phyloP scores from a whole-genome alignment of 2,329 filamentous ascomycete genomes.

The Xylariomycetidae sp. region DNA sequence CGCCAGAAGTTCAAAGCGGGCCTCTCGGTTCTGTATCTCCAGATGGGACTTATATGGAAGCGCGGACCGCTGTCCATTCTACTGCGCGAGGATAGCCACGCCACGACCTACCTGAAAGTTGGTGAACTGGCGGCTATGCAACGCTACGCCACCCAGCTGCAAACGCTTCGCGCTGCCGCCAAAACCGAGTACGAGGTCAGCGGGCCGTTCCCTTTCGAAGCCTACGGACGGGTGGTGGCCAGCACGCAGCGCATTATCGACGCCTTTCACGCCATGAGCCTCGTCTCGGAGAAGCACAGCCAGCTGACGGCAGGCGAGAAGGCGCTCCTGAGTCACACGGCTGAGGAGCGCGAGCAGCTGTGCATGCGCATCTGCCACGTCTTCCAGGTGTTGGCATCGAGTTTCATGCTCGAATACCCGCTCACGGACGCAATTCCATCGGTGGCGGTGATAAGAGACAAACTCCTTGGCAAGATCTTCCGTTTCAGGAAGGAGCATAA shows the following conservation, averaged over 20 bases:
- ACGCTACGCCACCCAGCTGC: slow-evolving; percentile 68
- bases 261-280: slow-evolving; percentile 92
- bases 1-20: slow-evolving; percentile 84
- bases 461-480: slow-evolving; percentile 80
- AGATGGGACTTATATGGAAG: slow-evolving; percentile 95
- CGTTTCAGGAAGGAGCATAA: slow-evolving; percentile 69
- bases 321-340: slow-evolving; percentile 72
- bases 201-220: slow-evolving; percentile 74
- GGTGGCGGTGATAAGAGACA: slow-evolving; percentile 72
- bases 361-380: slow-evolving; percentile 90
- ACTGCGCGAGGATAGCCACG: slow-evolving; percentile 48
- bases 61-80: slow-evolving; percentile 78
- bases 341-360: slow-evolving; percentile 70
- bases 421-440: slow-evolving; percentile 83
- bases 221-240: slow-evolving; percentile 68
- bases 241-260: slow-evolving; percentile 82
- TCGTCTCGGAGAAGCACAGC: slow-evolving; percentile 76
- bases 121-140: slow-evolving; percentile 83
- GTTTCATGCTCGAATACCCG: slow-evolving; percentile 90
- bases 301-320: slow-evolving; percentile 73
- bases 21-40: slow-evolving; percentile 82
- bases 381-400: slow-evolving; percentile 78
- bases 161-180: slow-evolving; percentile 66
- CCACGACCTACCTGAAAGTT: slow-evolving; percentile 72
- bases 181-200: slow-evolving; percentile 83